These are phyloP conservation scores for Arachis monticola DNA, from an alignment of 331 rosid species.

Conservation along the genomic window DNA sequence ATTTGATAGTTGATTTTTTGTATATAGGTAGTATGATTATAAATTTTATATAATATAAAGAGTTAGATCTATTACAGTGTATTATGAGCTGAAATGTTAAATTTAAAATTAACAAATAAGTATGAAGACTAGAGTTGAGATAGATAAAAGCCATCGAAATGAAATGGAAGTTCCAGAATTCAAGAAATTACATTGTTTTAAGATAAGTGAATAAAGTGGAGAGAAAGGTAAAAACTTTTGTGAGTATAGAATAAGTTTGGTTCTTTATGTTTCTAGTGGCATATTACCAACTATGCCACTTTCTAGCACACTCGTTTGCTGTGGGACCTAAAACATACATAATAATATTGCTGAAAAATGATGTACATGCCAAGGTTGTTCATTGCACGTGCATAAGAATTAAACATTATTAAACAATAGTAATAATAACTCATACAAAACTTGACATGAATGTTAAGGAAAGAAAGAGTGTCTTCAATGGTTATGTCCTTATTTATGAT, in stretches of 20 bases:
- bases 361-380: background rate
- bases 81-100: no score
- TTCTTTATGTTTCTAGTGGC: background rate
- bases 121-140: background rate
- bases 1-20: no score
- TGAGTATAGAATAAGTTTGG: conserved; percentile 15
- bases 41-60: no score
- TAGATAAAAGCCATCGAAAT: background rate
- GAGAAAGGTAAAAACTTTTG: conserved; percentile 23
- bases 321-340: conserved; percentile 32
- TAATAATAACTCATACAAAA: background rate
- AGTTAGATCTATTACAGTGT: no score
- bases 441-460: background rate
- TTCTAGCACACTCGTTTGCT: background rate
- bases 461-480: conserved; percentile 4
- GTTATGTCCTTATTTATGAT: conserved; percentile 11
- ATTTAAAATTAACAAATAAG: no score
- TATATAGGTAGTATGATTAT: no score
- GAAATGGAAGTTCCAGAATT: conserved; percentile 31
- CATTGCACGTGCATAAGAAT: conserved; percentile 21
- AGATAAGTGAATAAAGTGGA: conserved; percentile 17
- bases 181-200: conserved; percentile 7
- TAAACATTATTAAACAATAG: background rate
- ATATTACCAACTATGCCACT: background rate
- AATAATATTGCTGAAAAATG: background rate